Conservation (phyloP, 148 eudicot genomes). For the Hydrangea macrophylla region DNA sequence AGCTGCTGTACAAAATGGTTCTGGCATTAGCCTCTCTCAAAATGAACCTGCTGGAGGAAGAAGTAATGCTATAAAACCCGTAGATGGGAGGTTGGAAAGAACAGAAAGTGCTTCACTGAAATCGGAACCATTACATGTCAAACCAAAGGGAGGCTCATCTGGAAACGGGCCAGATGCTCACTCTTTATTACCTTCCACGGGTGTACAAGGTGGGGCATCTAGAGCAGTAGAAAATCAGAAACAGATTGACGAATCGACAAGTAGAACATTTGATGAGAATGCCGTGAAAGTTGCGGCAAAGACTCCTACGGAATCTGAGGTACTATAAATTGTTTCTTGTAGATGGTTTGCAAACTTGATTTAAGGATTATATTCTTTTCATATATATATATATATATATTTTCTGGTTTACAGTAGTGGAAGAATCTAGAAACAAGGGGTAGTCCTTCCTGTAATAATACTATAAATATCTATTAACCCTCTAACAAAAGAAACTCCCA, state of each 20-base stretch:
- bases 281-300: slow-evolving; percentile 35
- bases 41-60: slow-evolving; percentile 53
- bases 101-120: slow-evolving; percentile 40
- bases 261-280: slow-evolving; percentile 49
- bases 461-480: too few species aligned
- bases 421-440: too few species aligned
- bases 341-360: slow-evolving; percentile 6
- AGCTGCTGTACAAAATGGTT: slow-evolving; percentile 36
- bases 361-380: not conserved
- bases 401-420: too few species aligned
- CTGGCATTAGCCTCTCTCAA: slow-evolving; percentile 32
- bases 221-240: slow-evolving; percentile 53
- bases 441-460: too few species aligned
- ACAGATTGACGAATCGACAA: slow-evolving; percentile 48
- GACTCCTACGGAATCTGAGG: slow-evolving; percentile 60
- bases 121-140: slow-evolving; percentile 35
- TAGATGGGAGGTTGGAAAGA: slow-evolving; percentile 57
- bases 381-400: too few species aligned
- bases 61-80: slow-evolving; percentile 40
- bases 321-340: slow-evolving; percentile 23
- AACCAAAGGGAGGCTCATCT: slow-evolving; percentile 39
- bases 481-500: too few species aligned
- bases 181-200: slow-evolving; percentile 20
- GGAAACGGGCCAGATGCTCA: slow-evolving; percentile 55
- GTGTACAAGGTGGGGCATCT: slow-evolving; percentile 26